Evolutionary conservation across 2,329 filamentous ascomycete species (phyloP).

Genomic region (Fusarium nelsonii): DNA sequence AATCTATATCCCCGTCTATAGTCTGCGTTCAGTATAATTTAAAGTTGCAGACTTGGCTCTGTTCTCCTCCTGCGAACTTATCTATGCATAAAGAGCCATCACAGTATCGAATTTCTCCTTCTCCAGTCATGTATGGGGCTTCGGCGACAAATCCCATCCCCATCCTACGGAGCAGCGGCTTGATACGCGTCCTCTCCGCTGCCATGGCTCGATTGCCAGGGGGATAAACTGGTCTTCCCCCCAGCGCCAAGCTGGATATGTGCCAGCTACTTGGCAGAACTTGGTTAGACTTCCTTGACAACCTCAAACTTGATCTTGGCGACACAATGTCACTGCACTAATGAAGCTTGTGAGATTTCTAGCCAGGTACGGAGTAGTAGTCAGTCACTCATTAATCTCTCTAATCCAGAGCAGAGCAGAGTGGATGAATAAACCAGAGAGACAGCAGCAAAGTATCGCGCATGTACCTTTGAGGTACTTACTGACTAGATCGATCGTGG

Average conservation of each 20-base stretch:
- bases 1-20: conserved; percentile 7
- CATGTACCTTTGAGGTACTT: conserved; percentile 27
- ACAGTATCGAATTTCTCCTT: conserved; percentile 6
- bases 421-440: neutral
- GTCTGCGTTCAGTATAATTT: neutral
- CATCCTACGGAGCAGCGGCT: conserved; percentile 11
- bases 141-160: conserved; percentile 25
- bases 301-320: conserved; percentile 13
- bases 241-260: conserved; percentile 32
- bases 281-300: conserved; percentile 13
- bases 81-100: neutral
- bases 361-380: neutral
- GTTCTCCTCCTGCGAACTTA: neutral
- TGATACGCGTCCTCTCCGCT: conserved; percentile 29
- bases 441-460: neutral
- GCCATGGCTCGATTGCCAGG: conserved; percentile 31
- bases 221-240: conserved; percentile 32
- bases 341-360: conserved; percentile 10
- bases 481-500: conserved; percentile 39
- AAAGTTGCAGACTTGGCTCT: neutral
- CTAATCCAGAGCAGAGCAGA: neutral
- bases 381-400: conserved; percentile 7
- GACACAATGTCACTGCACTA: conserved; percentile 11
- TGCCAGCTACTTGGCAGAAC: conserved; percentile 30
- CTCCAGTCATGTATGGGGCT: conserved; percentile 8